A percentile compares a stretch with the other conserved stretches of the same genome.
phyloP scores from a whole-genome alignment of 495 filamentous ascomycete genomes.

The Aspergillus carlsbadensis region DNA sequence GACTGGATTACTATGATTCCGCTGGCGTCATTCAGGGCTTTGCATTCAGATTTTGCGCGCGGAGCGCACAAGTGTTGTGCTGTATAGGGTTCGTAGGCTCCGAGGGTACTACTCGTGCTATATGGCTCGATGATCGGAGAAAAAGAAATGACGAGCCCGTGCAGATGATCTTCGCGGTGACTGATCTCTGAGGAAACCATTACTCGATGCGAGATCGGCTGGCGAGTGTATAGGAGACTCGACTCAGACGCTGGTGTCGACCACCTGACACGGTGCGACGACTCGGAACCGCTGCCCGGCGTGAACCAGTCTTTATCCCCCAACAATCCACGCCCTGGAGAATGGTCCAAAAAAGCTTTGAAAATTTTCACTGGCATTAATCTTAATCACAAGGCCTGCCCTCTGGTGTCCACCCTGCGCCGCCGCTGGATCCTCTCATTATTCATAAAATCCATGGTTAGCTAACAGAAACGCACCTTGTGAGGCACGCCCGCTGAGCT shows the following conservation, averaged over 20 bases:
- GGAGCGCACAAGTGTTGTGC: not conserved
- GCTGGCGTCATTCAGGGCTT: constrained; percentile 6
- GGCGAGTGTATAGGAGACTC: too few species aligned
- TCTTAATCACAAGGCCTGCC: not conserved
- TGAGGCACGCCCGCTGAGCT: constrained; percentile 3
- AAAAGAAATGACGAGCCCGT: not conserved
- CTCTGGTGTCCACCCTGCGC: constrained; percentile 9
- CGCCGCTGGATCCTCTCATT: constrained; percentile 12
- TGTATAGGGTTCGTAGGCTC: not conserved
- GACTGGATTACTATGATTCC: not conserved
- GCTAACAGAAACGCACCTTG: constrained; percentile 22
- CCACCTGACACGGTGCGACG: not conserved
- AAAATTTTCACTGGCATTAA: constrained; percentile 9
- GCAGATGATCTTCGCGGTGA: not conserved
- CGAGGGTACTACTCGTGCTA: too few species aligned
- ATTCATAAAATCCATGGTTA: constrained; percentile 19
- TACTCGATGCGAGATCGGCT: constrained; percentile 20
- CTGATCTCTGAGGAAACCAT: constrained; percentile 17
- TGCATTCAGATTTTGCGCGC: not conserved
- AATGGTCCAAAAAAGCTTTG: not conserved
- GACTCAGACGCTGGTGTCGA: too few species aligned
- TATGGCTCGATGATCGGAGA: not conserved
- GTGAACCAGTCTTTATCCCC: not conserved
- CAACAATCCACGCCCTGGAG: not conserved
- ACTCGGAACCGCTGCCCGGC: not conserved